These are phyloP conservation scores for Sechiopsis laciniata DNA, from an alignment of 306 rosid genomes.

Conservation along the genomic window DNA sequence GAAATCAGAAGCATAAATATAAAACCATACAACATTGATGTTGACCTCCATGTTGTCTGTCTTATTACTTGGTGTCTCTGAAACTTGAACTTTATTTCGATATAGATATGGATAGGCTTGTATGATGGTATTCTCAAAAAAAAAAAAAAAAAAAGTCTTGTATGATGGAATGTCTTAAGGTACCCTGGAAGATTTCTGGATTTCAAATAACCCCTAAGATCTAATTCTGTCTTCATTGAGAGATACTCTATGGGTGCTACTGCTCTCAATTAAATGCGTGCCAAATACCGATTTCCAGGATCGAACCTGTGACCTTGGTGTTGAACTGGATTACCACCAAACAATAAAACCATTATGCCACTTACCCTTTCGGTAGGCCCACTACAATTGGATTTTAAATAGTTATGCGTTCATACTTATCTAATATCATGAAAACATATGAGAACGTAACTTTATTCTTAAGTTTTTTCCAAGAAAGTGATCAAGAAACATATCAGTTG, in stretches of 20 bases:
- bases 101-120: neutral
- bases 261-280: too few relatives aligned
- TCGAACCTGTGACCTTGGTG: too few relatives aligned
- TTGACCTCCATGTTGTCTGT: neutral
- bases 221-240: neutral
- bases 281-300: too few relatives aligned
- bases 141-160: neutral
- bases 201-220: neutral
- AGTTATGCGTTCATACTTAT: neutral
- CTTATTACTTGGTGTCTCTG: slow-evolving; percentile 8
- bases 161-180: neutral
- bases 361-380: too few relatives aligned
- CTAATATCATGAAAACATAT: slow-evolving; percentile 11
- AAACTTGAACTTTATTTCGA: neutral
- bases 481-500: neutral
- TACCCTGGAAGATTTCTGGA: neutral
- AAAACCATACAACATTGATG: neutral
- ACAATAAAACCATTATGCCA: too few relatives aligned
- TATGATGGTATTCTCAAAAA: too few relatives aligned
- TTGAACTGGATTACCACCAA: too few relatives aligned
- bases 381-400: neutral
- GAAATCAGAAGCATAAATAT: neutral
- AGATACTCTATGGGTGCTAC: too few relatives aligned
- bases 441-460: neutral
- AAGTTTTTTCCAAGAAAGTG: neutral